Percentiles rank a stretch among this genome's conserved stretches.
These are phyloP conservation scores for Buxus sempervirens DNA, from an alignment of 164 flowering plant genomes.

Conservation along the genomic window DNA sequence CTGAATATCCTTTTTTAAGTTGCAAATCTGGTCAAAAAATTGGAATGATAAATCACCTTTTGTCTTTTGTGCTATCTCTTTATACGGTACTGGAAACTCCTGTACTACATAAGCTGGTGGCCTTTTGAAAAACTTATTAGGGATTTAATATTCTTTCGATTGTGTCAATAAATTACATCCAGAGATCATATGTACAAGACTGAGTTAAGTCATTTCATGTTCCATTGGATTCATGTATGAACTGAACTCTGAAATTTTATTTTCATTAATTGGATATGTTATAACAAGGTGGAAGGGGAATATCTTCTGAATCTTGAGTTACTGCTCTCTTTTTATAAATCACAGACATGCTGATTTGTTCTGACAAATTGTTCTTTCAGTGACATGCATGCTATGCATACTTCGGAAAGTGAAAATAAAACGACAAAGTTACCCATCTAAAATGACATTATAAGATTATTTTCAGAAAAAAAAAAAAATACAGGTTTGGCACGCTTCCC, in stretches of 20 bases:
- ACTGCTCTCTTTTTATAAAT: not conserved
- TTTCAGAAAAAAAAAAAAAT: no score
- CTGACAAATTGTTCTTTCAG: not conserved
- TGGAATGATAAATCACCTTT: not conserved
- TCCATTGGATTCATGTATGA: no score
- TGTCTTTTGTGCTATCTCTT: not conserved
- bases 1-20: not conserved
- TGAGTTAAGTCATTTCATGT: no score
- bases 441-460: no score
- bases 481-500: no score
- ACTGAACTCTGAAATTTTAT: no score
- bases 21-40: no score
- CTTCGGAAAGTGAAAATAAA: no score
- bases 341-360: not conserved
- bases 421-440: no score
- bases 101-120: not conserved
- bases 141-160: not conserved
- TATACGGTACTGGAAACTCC: not conserved
- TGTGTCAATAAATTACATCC: not conserved
- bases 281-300: no score
- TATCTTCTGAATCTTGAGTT: no score
- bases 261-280: no score
- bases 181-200: not conserved
- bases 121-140: not conserved
- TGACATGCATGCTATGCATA: not conserved